Percentiles rank a stretch among this genome's conserved stretches.
phyloP scores from a whole-genome alignment of 176 grass and related monocot species.

The Poa annua region DNA sequence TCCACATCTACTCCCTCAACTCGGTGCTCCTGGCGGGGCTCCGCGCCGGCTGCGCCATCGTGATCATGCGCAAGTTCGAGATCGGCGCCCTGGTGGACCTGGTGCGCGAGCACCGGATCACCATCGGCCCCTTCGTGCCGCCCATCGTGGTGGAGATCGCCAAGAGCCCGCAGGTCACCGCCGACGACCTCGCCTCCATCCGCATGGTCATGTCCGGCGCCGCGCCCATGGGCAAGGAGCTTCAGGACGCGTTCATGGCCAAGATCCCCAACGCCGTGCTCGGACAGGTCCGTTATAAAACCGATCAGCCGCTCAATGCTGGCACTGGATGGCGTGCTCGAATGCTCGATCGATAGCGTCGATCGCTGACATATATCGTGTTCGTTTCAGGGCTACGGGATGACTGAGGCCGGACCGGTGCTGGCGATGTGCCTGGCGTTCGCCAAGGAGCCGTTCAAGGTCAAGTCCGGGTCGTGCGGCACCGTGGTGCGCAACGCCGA shows the following conservation, averaged over 20 bases:
- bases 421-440: slow-evolving; percentile 90
- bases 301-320: not conserved
- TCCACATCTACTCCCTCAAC: slow-evolving; percentile 99
- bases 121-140: slow-evolving; percentile 76
- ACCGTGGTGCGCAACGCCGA: slow-evolving; percentile 84
- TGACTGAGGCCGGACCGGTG: slow-evolving; percentile 90
- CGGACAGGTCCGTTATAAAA: slow-evolving; percentile 51
- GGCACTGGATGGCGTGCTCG: too few relatives aligned
- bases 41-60: slow-evolving; percentile 59
- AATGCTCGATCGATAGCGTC: not conserved
- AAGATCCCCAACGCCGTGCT: slow-evolving; percentile 82
- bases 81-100: slow-evolving; percentile 57
- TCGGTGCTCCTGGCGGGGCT: slow-evolving; percentile 81
- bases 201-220: slow-evolving; percentile 85
- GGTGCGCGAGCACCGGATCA: slow-evolving; percentile 52
- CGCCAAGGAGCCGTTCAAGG: slow-evolving; percentile 70
- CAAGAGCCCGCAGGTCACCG: slow-evolving; percentile 61
- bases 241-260: slow-evolving; percentile 87
- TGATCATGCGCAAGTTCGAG: slow-evolving; percentile 89
- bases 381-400: slow-evolving; percentile 66
- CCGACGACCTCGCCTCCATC: slow-evolving; percentile 72
- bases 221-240: slow-evolving; percentile 79
- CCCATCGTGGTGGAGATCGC: slow-evolving; percentile 94
- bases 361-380: not conserved
- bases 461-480: slow-evolving; percentile 91